Evolutionary conservation across 129 eudicot genomes (phyloP), one percentile per base, ranked within the genome.

Genomic region (Erigeron canadensis): DNA sequence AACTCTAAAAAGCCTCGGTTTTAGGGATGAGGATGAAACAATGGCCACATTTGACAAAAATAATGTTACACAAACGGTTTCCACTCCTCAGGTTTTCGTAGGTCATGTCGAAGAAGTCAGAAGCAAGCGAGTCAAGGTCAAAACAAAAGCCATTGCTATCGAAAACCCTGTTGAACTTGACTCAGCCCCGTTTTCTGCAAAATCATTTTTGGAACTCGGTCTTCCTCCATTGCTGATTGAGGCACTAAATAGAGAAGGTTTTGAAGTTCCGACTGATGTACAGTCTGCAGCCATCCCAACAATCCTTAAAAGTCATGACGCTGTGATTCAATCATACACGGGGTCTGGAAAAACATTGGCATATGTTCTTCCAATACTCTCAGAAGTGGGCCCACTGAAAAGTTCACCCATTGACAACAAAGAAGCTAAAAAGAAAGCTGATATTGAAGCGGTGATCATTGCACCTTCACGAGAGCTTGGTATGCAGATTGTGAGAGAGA

Each of bases 391-490:
- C 46, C 92, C 96, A 1, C 76, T 89, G 23, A 81, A 65, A 74
- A 70, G 68, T 40, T 73, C 77, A 22, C 38, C 73, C 45, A 17
- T 39, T 57, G 55, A 75, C 71, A 47, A 68, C 43, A 73, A 74
- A 5, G 86, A 81, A 58, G 21, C 77, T 46, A 75, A 70, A 73
- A 84, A 73, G 71, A 85, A 75, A 64, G 71, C 74, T 41, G 88
- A 85, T 17, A 61, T 93, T 28, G 92, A 93, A 81, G 98, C 98
- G 1, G 98, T 93, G 46, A 86, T 93, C 59, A 94, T 93, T 23
- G 98, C 98, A 41, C 98, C 98, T 51, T 93, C 98, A 9, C 73
- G 98, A 79, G 98, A 93, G 74, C 90, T 93, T 15, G 98, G 91
- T 4, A 93, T 93, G 98, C 98, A 93, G 78, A 93, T 93, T 43